Base-by-base conservation (phyloP, 2,329 filamentous ascomycete species). In the Aspergillus ibericus region DNA sequence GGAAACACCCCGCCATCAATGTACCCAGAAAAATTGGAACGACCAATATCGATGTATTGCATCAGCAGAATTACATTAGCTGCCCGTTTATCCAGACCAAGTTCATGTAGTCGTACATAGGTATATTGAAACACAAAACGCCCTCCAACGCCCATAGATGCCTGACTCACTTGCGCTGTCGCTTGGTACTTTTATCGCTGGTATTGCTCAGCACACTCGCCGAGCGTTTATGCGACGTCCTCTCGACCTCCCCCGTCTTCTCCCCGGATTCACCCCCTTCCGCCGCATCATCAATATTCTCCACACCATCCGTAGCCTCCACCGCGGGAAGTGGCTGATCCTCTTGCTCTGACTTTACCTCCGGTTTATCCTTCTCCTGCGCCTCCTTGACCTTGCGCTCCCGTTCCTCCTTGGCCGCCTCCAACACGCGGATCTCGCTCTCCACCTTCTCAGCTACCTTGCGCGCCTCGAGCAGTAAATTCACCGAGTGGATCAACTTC, bases 201-300 rank as follows among this genome's bases (percentile, higher is more conserved):
- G 78, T 78, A 15, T 81, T 79, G 72, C 90, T 93, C 54, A 96
- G 73, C 32, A 92, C 90, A 72, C 91, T 96, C 1, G 91, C 91
- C 71, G 91, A 95, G 59, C 92, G 84, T 79, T 96, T 96, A 63
- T 89, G 88, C 12, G 62, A 65, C 18, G 59, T 60, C 9, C 62
- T 60, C 35, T 70, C 66, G 47, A 48, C 56, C 13, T 59, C 67
- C 51, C 56, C 40, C 13, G 15, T 9, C 20, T 32, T 59, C 54
- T 8, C 48, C 48, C n/a, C 40, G 29, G 5, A 25, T 44, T 25
- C 57, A 10, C 49, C 29, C 42, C 62, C 58, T 34, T 56, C 58
- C 6, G 48, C 50, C 10, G 46, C 55, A 32, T 48, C 27, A 32
- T 46, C 27, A 8, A 40, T 52, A 20, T 53, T 61, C 51, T 56